Evolutionary conservation across 2,329 filamentous ascomycete species (phyloP).

Genomic region (Pseudocercospora fijiensis): DNA sequence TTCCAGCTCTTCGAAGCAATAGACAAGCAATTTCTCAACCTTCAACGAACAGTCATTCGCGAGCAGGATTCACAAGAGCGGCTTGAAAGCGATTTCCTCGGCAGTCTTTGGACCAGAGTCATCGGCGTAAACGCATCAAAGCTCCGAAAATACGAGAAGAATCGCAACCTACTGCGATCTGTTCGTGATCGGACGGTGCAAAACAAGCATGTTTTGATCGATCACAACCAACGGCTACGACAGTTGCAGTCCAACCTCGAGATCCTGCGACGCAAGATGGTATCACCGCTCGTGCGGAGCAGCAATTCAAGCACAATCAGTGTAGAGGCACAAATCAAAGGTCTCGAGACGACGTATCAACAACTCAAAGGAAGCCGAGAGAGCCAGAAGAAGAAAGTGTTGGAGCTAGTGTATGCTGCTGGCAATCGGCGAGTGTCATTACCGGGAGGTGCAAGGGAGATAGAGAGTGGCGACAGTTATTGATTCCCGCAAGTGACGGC

Average conservation of each 20-base stretch:
- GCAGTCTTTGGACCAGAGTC: slow-evolving; percentile 80
- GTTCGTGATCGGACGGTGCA: slow-evolving; percentile 79
- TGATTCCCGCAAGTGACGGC: slow-evolving; percentile 7
- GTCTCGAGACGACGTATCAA: slow-evolving; percentile 74
- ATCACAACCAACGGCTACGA: slow-evolving; percentile 80
- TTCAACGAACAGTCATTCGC: slow-evolving; percentile 79
- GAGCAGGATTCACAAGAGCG: slow-evolving; percentile 80
- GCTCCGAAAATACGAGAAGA: slow-evolving; percentile 89
- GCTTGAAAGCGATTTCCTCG: slow-evolving; percentile 75
- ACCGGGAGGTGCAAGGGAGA: slow-evolving; percentile 16
- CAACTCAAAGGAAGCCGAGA: slow-evolving; percentile 75
- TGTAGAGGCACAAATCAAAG: slow-evolving; percentile 81
- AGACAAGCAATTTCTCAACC: slow-evolving; percentile 84
- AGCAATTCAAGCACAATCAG: slow-evolving; percentile 67
- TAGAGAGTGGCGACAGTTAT: slow-evolving; percentile 21
- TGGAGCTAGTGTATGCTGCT: slow-evolving; percentile 37
- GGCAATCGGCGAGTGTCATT: slow-evolving; percentile 28
- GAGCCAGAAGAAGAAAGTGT: slow-evolving; percentile 56
- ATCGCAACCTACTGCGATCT: slow-evolving; percentile 73
- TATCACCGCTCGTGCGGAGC: slow-evolving; percentile 76
- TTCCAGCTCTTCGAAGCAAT: slow-evolving; percentile 91
- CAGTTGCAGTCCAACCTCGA: slow-evolving; percentile 85
- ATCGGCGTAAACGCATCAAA: slow-evolving; percentile 72
- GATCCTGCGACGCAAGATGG: slow-evolving; percentile 75
- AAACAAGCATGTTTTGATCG: slow-evolving; percentile 82